Conservation (phyloP, 208 protist species). For the Crithidia expoeki region DNA sequence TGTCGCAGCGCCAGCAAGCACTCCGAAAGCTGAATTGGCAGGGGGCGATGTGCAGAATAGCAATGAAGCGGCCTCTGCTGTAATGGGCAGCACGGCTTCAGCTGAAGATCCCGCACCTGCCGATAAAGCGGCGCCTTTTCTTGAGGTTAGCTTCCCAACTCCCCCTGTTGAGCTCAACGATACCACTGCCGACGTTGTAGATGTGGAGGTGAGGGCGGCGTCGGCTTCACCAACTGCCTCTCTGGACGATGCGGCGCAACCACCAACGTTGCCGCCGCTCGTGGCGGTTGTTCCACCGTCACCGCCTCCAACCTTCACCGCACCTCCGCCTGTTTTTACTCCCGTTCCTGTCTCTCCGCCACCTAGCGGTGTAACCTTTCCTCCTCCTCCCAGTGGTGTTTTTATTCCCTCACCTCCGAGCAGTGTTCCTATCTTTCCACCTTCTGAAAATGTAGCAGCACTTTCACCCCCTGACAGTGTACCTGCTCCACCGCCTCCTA, state of each 20-base stretch:
- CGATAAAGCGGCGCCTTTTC: too few species aligned
- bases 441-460: background rate
- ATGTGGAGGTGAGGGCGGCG: background rate
- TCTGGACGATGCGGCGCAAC: background rate
- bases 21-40: too few species aligned
- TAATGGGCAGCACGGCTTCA: too few species aligned
- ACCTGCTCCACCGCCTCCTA: background rate
- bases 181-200: background rate
- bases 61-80: too few species aligned
- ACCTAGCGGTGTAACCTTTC: background rate
- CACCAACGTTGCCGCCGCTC: conserved; percentile 1
- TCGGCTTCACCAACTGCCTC: background rate
- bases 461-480: conserved; percentile 1
- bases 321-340: background rate
- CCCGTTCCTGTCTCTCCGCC: conserved; percentile 10
- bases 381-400: background rate
- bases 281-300: background rate
- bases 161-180: too few species aligned
- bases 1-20: too few species aligned
- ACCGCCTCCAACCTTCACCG: conserved; percentile 9
- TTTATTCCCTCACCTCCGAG: too few species aligned
- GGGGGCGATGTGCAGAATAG: too few species aligned
- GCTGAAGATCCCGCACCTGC: too few species aligned
- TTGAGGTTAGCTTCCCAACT: too few species aligned
- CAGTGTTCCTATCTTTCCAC: background rate